Evolutionary conservation across 441 rosid genomes (phyloP), one percentile per base, ranked within the genome.

Genomic region (Hypseocharis bilobata): DNA sequence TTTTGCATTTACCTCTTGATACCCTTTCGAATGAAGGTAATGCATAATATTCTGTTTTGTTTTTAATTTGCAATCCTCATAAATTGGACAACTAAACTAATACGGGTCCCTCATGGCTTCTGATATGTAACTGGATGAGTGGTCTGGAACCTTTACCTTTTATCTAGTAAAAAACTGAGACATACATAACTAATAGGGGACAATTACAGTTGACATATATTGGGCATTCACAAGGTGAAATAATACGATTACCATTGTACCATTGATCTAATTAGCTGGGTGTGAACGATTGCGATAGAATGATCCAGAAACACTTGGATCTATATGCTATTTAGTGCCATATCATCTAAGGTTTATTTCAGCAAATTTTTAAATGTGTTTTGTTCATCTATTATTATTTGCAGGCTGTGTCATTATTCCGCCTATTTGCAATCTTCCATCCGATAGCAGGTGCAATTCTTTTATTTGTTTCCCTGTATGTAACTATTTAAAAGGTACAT

Each of bases 1-100:
- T 68, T 93, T 93, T 70, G 97, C 97, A 20, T 93, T 91, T 74
- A 75, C 97, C 75, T 86, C 94, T 72, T 91, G 82, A 87, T 72
- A 28, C 78, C 78, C 80, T 69, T n/a, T 62, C 6, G n/a, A 71
- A 75, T 74, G 74, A 80, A 75, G 92, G 93, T 86, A 25, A 64
- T 23, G 63, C 64, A 51, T 14, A 47, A 54, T 26, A 3, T 2
- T 28, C n/a, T n/a, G n/a, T n/a, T 27, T 28, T 14, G 14, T 26
- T 14, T 32, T 51, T 25, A 36, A 29, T 49, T 13, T 13, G 23
- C 13, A 23, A 16, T 67, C 26, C 44, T 5, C 6, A 14, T 8
- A 34, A 32, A 29, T 58, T 29, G 56, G 0, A 17, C 25, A 17
- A 17, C 6, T 47, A 17, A 47, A 17, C 55, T 4, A 17, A 8